These are phyloP conservation scores for Physcomitrellopsis africana DNA, from an alignment of 225 moss, liverwort and hornwort genomes.

Conservation along the genomic window DNA sequence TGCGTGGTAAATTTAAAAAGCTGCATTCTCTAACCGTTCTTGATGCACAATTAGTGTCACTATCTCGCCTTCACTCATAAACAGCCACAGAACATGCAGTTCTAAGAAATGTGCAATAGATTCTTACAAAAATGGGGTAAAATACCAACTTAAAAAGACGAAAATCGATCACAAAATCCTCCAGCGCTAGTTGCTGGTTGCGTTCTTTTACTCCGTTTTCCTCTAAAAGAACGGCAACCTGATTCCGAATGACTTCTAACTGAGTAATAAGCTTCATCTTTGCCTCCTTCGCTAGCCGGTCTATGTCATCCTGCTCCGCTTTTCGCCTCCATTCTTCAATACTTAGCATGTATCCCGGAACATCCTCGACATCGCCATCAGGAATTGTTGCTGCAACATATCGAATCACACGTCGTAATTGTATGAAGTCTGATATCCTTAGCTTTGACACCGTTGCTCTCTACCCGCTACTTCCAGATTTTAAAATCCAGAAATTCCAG, in stretches of 20 bases:
- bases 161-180: slow-evolving; percentile 91
- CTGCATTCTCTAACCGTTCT: background rate
- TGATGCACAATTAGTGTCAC: background rate
- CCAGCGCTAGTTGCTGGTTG: slow-evolving; percentile 65
- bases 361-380: slow-evolving; percentile 62
- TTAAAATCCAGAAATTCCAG: slow-evolving; percentile 8
- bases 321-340: slow-evolving; percentile 90
- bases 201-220: slow-evolving; percentile 65
- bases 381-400: slow-evolving; percentile 46
- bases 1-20: no score
- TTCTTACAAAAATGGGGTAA: background rate
- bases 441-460: slow-evolving; percentile 5
- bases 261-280: slow-evolving; percentile 68
- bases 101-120: background rate
- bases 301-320: slow-evolving; percentile 85
- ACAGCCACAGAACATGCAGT: background rate
- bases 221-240: slow-evolving; percentile 50
- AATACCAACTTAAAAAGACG: slow-evolving; percentile 42
- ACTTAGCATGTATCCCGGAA: slow-evolving; percentile 67
- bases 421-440: slow-evolving; percentile 19
- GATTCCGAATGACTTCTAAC: slow-evolving; percentile 57
- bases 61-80: no score
- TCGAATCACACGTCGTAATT: slow-evolving; percentile 19
- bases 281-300: slow-evolving; percentile 74
- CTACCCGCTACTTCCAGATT: background rate